Conservation (phyloP, 1,139 yeast species). For the Taiozyma sp. region DNA sequence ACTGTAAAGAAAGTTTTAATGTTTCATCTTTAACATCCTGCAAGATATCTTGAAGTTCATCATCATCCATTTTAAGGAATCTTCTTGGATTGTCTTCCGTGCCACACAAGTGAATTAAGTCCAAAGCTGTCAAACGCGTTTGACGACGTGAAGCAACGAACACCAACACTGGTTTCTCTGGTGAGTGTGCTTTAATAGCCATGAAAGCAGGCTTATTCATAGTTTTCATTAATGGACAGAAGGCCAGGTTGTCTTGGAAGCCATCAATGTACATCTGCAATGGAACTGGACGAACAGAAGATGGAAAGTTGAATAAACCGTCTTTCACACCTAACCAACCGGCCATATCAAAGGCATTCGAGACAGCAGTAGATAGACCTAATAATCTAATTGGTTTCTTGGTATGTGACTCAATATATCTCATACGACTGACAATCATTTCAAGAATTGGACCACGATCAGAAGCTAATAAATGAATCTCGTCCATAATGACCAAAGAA, state of each 20-base stretch:
- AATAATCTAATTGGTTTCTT: constrained; percentile 71
- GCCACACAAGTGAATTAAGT: constrained; percentile 90
- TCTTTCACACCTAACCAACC: constrained; percentile 92
- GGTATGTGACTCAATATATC: constrained; percentile 77
- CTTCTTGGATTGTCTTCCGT: constrained; percentile 90
- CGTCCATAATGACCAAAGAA: constrained; percentile 95
- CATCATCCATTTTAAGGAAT: constrained; percentile 74
- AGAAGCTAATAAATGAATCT: constrained; percentile 92
- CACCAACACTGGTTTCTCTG: constrained; percentile 84
- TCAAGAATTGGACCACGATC: constrained; percentile 98
- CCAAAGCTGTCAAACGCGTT: constrained; percentile 91
- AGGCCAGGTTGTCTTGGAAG: constrained; percentile 90
- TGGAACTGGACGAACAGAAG: constrained; percentile 96
- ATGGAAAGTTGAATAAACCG: constrained; percentile 91
- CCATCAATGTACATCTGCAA: constrained; percentile 98
- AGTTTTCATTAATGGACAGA: constrained; percentile 93
- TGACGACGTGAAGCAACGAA: constrained; percentile 98
- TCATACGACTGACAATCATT: constrained; percentile 98
- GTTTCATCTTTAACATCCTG: constrained; percentile 85
- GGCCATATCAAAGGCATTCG: constrained; percentile 97
- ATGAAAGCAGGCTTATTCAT: constrained; percentile 98
- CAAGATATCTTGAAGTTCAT: constrained; percentile 62
- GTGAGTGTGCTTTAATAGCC: constrained; percentile 96
- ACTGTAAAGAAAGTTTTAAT: constrained; percentile 74
- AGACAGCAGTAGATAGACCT: constrained; percentile 97